Conservation (phyloP, 441 rosid genomes). For the Aleurites moluccanus region DNA sequence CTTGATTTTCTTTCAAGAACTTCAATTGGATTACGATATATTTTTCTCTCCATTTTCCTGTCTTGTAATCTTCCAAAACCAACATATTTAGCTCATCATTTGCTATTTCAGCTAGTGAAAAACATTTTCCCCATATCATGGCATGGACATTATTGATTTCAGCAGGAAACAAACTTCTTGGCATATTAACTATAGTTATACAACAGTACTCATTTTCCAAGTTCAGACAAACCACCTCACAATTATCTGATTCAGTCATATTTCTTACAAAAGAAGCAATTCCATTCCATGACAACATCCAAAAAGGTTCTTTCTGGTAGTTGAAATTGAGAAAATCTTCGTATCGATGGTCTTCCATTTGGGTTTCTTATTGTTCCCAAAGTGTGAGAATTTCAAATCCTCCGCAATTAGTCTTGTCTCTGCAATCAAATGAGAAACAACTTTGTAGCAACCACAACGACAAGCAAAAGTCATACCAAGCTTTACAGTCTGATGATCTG, state of each 20-base stretch:
- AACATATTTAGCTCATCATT: neutral
- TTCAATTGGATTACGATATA: neutral
- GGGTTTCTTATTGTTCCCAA: neutral
- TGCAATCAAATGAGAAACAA: neutral
- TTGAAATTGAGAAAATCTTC: neutral
- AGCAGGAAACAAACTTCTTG: neutral
- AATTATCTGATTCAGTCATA: neutral
- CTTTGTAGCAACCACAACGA: neutral
- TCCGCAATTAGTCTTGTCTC: neutral
- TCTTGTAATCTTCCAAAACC: neutral
- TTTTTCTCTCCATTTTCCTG: constrained; percentile 3
- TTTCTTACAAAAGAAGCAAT: neutral
- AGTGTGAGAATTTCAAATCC: constrained; percentile 1
- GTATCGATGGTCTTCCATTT: neutral
- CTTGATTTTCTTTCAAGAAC: neutral
- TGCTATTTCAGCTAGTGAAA: neutral
- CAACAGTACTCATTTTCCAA: neutral
- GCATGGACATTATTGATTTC: neutral
- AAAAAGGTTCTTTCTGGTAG: no score
- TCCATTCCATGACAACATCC: neutral
- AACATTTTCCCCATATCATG: neutral
- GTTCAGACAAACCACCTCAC: neutral
- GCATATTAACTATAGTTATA: neutral
- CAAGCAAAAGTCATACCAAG: no score
- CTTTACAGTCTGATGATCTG: neutral